Evolutionary conservation across 2,329 filamentous ascomycete species (phyloP).

Genomic region (Hypoxylon sp.): DNA sequence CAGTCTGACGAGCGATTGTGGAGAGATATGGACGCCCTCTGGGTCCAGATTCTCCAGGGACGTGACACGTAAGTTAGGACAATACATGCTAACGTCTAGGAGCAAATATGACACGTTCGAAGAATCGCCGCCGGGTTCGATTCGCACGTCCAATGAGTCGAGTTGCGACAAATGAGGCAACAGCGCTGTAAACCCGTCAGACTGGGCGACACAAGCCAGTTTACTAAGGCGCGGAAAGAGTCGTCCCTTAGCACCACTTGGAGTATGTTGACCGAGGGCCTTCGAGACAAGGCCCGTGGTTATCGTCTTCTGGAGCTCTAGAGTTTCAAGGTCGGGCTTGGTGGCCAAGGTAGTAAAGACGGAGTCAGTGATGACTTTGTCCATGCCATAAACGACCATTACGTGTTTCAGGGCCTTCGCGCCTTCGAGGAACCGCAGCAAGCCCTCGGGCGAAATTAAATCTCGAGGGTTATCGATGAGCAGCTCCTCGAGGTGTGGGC

Average conservation of each 20-base stretch:
- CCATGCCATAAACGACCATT: slow-evolving; percentile 10
- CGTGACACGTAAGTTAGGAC: neutral
- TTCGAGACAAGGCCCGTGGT: slow-evolving; percentile 6
- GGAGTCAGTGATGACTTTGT: slow-evolving; percentile 1
- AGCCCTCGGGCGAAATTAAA: slow-evolving; percentile 11
- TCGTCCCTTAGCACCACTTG: neutral
- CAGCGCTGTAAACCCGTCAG: slow-evolving; percentile 6
- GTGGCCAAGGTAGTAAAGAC: slow-evolving; percentile 23
- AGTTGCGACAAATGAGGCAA: slow-evolving; percentile 20
- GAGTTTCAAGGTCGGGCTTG: slow-evolving; percentile 12
- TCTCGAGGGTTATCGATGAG: slow-evolving; percentile 25
- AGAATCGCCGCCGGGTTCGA: neutral
- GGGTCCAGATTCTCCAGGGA: neutral
- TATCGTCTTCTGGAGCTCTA: slow-evolving; percentile 8
- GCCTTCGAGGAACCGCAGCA: slow-evolving; percentile 14
- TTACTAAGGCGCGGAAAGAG: slow-evolving; percentile 13
- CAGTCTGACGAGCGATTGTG: neutral
- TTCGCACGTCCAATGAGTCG: slow-evolving; percentile 6
- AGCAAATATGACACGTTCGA: slow-evolving; percentile 4
- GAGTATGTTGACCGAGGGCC: neutral
- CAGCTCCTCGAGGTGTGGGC: slow-evolving; percentile 27
- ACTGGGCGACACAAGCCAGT: slow-evolving; percentile 3
- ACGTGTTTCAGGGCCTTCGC: slow-evolving; percentile 16
- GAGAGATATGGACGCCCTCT: neutral
- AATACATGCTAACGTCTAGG: neutral